Base-by-base conservation (phyloP, 208 protist genomes). In the Trypanosoma avium region DNA sequence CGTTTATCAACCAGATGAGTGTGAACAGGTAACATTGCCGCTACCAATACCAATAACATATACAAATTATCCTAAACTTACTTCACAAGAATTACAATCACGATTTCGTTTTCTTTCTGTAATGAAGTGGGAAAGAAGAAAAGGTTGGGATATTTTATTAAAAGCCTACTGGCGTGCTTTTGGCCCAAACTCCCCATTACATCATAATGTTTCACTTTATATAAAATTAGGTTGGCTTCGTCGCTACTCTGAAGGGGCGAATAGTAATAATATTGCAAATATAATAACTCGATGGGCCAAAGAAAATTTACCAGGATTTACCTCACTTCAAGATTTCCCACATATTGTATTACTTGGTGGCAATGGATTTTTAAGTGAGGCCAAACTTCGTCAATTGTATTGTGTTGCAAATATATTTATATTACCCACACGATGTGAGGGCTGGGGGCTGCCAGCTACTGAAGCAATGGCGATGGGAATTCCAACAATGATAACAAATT, bases 351-450 rank as follows among this genome's bases (percentile, higher is more conserved):
- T 91, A 26, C n/a, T 70, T 13, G 57, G 19, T 10, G 62, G 32
- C 30, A 81, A n/a, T 22, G 58, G 9, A 12, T 66, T 32, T 24
- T 54, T 77, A 13, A 49, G 40, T 24, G 61, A 73, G 10, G 15
- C 10, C 0, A 27, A 67, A 24, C 50, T 97, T 64, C 73, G 75
- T 12, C 29, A 57, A 26, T 60, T 97, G 59, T 97, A 97, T 70
- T 54, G 53, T 6, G 66, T 68, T 17, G 73, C 59, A 7, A 77
- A 97, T 67, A 78, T 75, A n/a, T 95, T 97, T 61, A 87, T 98
- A 17, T 58, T 96, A 4, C 86, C 95, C 3, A 83, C 70, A 12
- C 76, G 83, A 21, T 92, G 84, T n/a, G 95, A 89, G 62, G 82
- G 79, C 10, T 89, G 79, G 82, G 79, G 79, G 0, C 62, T 86